These are phyloP conservation scores for Fagopyrum homotropicum DNA, from an alignment of 148 eudicot species.

Conservation along the genomic window DNA sequence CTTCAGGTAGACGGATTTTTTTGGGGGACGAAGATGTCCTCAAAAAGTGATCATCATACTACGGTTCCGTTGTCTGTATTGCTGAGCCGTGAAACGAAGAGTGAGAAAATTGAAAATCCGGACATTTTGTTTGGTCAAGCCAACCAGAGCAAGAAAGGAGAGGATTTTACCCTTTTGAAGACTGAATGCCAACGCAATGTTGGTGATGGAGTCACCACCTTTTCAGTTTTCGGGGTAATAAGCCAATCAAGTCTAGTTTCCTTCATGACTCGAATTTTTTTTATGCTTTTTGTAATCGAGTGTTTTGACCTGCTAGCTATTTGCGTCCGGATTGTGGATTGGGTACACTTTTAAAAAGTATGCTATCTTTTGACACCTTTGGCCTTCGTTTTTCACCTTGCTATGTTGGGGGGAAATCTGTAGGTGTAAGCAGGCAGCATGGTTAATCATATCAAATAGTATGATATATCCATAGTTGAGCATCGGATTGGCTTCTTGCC, in stretches of 20 bases:
- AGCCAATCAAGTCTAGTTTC: neutral
- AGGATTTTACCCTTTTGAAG: constrained; percentile 76
- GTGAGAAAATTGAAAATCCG: constrained; percentile 76
- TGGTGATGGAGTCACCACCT: constrained; percentile 84
- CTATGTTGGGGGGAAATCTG: neutral
- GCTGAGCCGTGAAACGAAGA: constrained; percentile 74
- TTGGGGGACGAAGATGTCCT: constrained; percentile 44
- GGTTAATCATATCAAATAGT: constrained; percentile 1
- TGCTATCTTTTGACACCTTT: constrained; percentile 4
- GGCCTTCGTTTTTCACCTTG: constrained; percentile 4
- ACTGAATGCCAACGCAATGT: constrained; percentile 76
- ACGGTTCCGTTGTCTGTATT: constrained; percentile 81
- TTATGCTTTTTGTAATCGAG: neutral
- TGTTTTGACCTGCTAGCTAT: neutral
- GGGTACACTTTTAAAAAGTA: neutral
- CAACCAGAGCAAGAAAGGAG: constrained; percentile 89
- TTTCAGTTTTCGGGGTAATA: constrained; percentile 80
- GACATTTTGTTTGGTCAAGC: constrained; percentile 67
- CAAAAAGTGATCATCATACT: constrained; percentile 81
- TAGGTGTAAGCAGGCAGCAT: neutral
- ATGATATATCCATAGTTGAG: neutral
- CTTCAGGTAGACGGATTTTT: neutral
- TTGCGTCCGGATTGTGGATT: constrained; percentile 3
- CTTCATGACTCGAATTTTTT: neutral
- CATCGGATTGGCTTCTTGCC: neutral